phyloP scores from a whole-genome alignment of 768 basidiomycete genomes.

The Tricholoma hemisulphureum region DNA sequence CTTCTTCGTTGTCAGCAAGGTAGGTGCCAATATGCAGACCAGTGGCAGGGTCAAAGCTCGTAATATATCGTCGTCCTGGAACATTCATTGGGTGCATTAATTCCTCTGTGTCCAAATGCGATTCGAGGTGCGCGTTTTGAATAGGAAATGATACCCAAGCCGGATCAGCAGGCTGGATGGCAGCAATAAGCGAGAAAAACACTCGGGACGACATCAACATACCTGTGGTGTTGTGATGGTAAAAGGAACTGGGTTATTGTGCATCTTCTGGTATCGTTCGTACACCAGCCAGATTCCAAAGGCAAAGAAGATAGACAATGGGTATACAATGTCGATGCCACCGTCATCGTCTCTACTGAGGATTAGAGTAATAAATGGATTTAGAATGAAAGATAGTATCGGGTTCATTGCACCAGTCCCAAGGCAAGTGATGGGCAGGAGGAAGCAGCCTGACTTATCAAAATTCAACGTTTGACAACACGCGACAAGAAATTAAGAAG shows the following conservation, averaged over 20 bases:
- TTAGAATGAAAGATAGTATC: conserved; percentile 48
- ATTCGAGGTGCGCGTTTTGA: conserved; percentile 55
- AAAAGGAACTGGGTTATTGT: conserved; percentile 75
- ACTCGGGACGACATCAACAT: conserved; percentile 15
- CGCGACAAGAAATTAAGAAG: neutral
- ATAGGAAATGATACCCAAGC: conserved; percentile 57
- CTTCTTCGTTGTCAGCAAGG: conserved; percentile 68
- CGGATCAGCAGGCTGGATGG: conserved; percentile 54
- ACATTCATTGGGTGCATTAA: conserved; percentile 50
- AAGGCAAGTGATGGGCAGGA: neutral
- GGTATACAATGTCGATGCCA: conserved; percentile 64
- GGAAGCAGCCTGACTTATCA: neutral
- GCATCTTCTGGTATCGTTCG: conserved; percentile 68
- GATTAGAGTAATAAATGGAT: conserved; percentile 52
- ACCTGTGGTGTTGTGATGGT: conserved; percentile 58
- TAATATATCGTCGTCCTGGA: conserved; percentile 67
- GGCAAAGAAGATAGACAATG: conserved; percentile 67
- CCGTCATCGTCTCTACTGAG: conserved; percentile 47
- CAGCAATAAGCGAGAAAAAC: neutral
- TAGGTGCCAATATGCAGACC: conserved; percentile 77
- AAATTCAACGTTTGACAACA: conserved; percentile 4
- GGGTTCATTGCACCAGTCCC: conserved; percentile 37
- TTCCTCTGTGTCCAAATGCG: conserved; percentile 57
- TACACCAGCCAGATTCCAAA: conserved; percentile 80
- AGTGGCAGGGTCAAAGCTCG: conserved; percentile 90